These are phyloP conservation scores for Lentinula detonsa DNA, from an alignment of 768 basidiomycete species.

Conservation along the genomic window DNA sequence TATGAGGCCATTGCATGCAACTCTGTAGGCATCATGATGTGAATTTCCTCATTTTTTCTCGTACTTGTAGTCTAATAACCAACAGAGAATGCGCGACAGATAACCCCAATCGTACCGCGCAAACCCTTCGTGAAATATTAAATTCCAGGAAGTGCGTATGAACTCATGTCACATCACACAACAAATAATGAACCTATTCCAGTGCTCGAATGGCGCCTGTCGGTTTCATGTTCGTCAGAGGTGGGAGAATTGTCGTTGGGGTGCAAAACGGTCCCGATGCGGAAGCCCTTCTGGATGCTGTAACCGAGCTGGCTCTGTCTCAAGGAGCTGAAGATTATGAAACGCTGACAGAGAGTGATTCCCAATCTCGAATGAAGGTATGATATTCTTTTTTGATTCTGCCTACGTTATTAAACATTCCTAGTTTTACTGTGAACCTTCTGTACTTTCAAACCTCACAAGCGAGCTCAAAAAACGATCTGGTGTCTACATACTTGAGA, in stretches of 20 bases:
- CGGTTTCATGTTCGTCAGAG: constrained; percentile 56
- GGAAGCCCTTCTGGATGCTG: constrained; percentile 20
- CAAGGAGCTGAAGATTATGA: constrained; percentile 43
- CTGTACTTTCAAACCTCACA: constrained; percentile 31
- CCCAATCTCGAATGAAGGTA: constrained; percentile 27
- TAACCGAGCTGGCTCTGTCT: constrained; percentile 35
- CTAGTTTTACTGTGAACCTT: constrained; percentile 42
- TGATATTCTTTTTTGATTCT: constrained; percentile 7
- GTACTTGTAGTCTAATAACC: constrained; percentile 8
- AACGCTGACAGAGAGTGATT: constrained; percentile 23
- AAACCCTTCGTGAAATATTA: constrained; percentile 48
- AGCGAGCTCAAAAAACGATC: constrained; percentile 22
- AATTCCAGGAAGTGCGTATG: constrained; percentile 28
- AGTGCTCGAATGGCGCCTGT: constrained; percentile 62
- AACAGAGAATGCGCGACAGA: constrained; percentile 58
- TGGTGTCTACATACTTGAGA: constrained; percentile 29
- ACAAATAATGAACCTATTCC: background rate
- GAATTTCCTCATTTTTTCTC: constrained; percentile 17
- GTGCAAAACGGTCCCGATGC: constrained; percentile 26
- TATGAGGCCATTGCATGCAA: constrained; percentile 60
- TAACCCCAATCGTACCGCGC: constrained; percentile 57
- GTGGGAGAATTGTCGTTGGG: constrained; percentile 45
- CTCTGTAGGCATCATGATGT: constrained; percentile 62
- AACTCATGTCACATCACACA: background rate
- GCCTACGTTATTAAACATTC: constrained; percentile 4